A percentile compares a stretch with the other conserved stretches of the same genome.
These are phyloP conservation scores for Candida namnaoensis DNA, from an alignment of 805 yeast genomes.

Conservation along the genomic window DNA sequence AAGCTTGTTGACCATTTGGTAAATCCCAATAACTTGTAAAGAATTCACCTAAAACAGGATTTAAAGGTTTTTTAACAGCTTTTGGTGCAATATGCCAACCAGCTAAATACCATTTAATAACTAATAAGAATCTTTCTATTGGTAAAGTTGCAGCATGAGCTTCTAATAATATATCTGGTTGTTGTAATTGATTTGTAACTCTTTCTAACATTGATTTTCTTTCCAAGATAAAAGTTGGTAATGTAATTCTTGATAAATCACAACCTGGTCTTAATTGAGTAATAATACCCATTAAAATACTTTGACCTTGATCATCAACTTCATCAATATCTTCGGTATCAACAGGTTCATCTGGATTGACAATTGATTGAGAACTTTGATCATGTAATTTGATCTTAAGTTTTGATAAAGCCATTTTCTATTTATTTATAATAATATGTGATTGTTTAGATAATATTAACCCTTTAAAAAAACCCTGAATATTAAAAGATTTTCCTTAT, in stretches of 20 bases:
- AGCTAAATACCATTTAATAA: conserved; percentile 84
- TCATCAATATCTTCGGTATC: conserved; percentile 78
- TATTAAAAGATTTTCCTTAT: too few relatives aligned
- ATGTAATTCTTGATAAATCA: conserved; percentile 82
- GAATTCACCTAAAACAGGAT: conserved; percentile 89
- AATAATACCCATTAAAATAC: conserved; percentile 78
- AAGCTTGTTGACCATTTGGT: conserved; percentile 64
- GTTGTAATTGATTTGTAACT: conserved; percentile 79
- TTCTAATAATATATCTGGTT: conserved; percentile 62
- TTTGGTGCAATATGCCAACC: conserved; percentile 99
- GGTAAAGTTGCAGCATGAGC: conserved; percentile 59
- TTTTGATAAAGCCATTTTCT: too few relatives aligned
- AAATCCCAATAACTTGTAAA: conserved; percentile 91
- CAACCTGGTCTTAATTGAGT: conserved; percentile 89
- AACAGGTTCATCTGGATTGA: conserved; percentile 4
- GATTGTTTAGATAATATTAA: too few relatives aligned
- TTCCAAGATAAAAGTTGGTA: conserved; percentile 93
- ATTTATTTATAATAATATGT: background rate
- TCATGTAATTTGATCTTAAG: too few relatives aligned
- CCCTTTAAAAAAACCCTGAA: too few relatives aligned
- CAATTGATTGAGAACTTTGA: background rate
- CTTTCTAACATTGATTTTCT: conserved; percentile 95
- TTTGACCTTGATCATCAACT: conserved; percentile 84
- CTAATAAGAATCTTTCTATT: conserved; percentile 58
- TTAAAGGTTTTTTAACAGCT: conserved; percentile 95